These are phyloP conservation scores for Heterobasidion parviporum DNA, from an alignment of 1,284 basidiomycete genomes.

Conservation along the genomic window DNA sequence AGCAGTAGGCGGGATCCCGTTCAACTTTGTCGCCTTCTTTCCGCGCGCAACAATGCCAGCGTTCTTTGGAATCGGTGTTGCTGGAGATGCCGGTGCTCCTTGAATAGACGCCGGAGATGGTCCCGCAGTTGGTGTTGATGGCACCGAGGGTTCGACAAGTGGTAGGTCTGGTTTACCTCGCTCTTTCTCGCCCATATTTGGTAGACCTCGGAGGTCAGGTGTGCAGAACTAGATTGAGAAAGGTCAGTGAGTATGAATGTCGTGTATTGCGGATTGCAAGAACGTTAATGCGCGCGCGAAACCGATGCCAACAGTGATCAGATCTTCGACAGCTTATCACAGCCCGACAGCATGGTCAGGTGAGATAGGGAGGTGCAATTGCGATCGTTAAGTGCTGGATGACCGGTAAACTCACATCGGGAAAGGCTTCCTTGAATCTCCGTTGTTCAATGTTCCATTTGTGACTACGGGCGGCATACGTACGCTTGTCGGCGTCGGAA, in stretches of 20 bases:
- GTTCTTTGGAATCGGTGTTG: conserved; percentile 1
- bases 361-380: background rate
- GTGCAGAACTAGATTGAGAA: conserved; percentile 51
- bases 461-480: conserved; percentile 76
- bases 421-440: conserved; percentile 80
- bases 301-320: conserved; percentile 1
- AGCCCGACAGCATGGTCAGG: background rate
- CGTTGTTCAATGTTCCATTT: conserved; percentile 76
- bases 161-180: conserved; percentile 38
- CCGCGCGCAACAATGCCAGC: conserved; percentile 5
- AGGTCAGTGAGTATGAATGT: background rate
- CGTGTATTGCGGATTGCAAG: background rate
- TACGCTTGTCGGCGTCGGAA: conserved; percentile 71
- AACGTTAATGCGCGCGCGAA: background rate
- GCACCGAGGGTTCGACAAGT: conserved; percentile 10
- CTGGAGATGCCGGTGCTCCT: background rate
- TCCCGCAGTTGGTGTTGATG: conserved; percentile 8
- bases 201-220: conserved; percentile 59
- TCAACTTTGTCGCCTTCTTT: conserved; percentile 5
- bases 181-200: conserved; percentile 83
- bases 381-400: background rate
- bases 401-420: conserved; percentile 50
- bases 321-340: conserved; percentile 2
- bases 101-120: conserved; percentile 7
- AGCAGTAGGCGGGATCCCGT: conserved; percentile 1